Evolutionary conservation across 1,139 yeast species (phyloP), one percentile per base, ranked within the genome.

Genomic region (Saccharomycopsis phalli): DNA sequence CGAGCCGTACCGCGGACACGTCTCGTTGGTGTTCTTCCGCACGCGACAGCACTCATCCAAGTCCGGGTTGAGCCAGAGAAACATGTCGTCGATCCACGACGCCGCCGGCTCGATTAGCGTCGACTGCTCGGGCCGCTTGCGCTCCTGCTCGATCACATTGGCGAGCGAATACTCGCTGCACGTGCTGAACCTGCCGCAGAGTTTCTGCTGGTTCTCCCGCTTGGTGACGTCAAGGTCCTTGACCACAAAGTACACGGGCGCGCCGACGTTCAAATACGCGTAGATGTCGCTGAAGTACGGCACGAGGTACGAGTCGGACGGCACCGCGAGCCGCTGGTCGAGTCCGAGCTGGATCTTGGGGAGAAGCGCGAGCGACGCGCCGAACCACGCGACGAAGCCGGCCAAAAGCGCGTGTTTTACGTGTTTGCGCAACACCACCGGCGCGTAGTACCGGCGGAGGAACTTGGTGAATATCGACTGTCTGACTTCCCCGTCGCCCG

Each of bases 11-110:
- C 93, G 84, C 0, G 75, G 60, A 54, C 95, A 86, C 2, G 58
- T 52, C 14, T 61, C 64, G 34, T 57, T 54, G 1, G 66, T 56
- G 2, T 57, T 62, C 51, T 77, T 79, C 47, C 69, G 70, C 30
- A 76, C 63, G 22, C 94, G 65, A 54, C 97, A 91, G 59, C 98
- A 91, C 50, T 82, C 81, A 50, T 81, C 93, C 40, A 88, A 66
- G 34, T 72, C 73, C 0, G 98, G 98, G 54, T 87, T 87, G 47
- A 88, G 63, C 82, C 93, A 91, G 36, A 77, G 71, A 49, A 91
- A 67, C 55, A 76, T 88, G 55, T 91, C 97, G 58, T 91, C 98
- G 40, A 87, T 64, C 97, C 97, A 91, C 52, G 81, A 81, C 1
- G 95, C 77, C 2, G 86, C 74, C 0, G 97, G 95, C 37, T 83